These are phyloP conservation scores for Bisporella sp. DNA, from an alignment of 2,329 filamentous ascomycete genomes.

Conservation along the genomic window DNA sequence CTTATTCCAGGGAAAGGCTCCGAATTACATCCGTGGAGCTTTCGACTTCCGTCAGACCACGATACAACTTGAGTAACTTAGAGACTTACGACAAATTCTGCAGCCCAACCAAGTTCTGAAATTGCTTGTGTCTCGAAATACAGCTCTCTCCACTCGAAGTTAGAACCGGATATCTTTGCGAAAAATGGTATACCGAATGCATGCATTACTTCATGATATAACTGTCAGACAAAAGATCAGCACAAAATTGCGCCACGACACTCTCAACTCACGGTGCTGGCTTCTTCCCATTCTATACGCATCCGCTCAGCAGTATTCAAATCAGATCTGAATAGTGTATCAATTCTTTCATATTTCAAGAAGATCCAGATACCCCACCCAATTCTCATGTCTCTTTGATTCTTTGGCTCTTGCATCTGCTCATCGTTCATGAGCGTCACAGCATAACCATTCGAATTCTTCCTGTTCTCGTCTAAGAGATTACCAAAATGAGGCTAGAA, in stretches of 20 bases:
- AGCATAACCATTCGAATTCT: not conserved
- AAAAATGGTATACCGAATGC: conserved; percentile 1
- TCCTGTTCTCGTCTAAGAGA: not conserved
- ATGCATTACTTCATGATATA: conserved; percentile 13
- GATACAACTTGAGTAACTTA: not conserved
- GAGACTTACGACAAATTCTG: conserved; percentile 12
- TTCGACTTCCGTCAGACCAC: not conserved
- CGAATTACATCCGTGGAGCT: conserved; percentile 2
- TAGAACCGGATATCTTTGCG: not conserved
- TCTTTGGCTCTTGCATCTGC: conserved; percentile 2
- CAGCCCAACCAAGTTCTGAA: conserved; percentile 12
- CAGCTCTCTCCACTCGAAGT: not conserved
- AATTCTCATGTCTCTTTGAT: not conserved
- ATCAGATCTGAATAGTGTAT: conserved; percentile 7
- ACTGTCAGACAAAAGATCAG: not conserved
- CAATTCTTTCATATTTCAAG: not conserved
- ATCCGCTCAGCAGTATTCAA: conserved; percentile 8
- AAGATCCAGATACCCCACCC: conserved; percentile 6
- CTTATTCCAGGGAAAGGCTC: not conserved
- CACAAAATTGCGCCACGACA: not conserved
- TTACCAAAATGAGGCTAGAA: no score
- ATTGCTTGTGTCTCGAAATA: conserved; percentile 13
- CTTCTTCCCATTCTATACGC: conserved; percentile 7
- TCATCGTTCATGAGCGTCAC: conserved; percentile 3
- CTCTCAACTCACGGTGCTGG: conserved; percentile 6